phyloP scores from a whole-genome alignment of 371 early-diverging fungal species.

The Batrachochytrium dendrobatidis region DNA sequence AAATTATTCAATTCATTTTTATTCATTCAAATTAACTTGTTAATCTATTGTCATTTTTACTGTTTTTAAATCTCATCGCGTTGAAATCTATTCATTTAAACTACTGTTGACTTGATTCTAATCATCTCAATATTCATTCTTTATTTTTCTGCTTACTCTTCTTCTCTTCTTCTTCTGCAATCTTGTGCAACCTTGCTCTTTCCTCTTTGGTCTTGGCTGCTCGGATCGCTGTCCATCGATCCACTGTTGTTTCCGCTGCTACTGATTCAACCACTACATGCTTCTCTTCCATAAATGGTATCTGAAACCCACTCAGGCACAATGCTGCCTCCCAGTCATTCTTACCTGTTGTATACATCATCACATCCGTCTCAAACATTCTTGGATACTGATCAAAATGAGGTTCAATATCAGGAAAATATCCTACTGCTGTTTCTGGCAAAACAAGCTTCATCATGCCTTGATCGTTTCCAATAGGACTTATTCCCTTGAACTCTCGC shows the following conservation, averaged over 20 bases:
- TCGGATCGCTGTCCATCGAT: neutral
- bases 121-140: no score
- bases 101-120: no score
- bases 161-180: neutral
- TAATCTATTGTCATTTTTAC: no score
- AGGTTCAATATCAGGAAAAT: constrained; percentile 92
- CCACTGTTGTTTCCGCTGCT: neutral
- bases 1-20: no score
- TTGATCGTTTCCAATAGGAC: constrained; percentile 56
- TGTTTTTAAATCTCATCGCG: no score
- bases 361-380: constrained; percentile 80
- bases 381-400: constrained; percentile 87
- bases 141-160: neutral
- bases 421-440: constrained; percentile 66
- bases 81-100: no score
- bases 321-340: constrained; percentile 76
- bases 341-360: constrained; percentile 75
- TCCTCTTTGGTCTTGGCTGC: neutral
- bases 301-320: constrained; percentile 79
- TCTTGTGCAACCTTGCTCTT: neutral
- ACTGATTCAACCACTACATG: neutral
- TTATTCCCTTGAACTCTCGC: constrained; percentile 85
- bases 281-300: constrained; percentile 66
- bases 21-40: no score
- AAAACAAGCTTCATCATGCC: constrained; percentile 81